Percentiles rank a stretch among this genome's conserved stretches.
Conservation (phyloP, 2,329 filamentous ascomycete genomes). For the Volutella citrinella region DNA sequence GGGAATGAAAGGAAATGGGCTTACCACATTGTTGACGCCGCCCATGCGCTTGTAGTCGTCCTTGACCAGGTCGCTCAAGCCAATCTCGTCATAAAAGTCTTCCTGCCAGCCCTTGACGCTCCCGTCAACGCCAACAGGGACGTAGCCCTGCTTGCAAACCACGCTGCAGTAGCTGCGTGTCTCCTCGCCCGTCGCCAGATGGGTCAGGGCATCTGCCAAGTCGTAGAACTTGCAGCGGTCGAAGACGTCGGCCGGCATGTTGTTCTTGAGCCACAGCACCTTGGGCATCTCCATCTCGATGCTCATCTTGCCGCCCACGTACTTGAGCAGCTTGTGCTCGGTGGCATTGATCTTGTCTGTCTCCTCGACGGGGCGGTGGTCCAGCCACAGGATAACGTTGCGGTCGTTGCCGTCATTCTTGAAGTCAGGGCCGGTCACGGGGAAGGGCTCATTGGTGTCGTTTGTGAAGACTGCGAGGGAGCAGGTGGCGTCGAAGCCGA, state of each 20-base stretch:
- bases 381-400: constrained; percentile 96
- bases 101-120: constrained; percentile 98
- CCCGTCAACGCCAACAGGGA: constrained; percentile 94
- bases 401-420: constrained; percentile 73
- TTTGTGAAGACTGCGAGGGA: constrained; percentile 87
- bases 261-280: constrained; percentile 95
- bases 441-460: constrained; percentile 85
- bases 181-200: constrained; percentile 89
- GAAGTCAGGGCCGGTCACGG: constrained; percentile 88
- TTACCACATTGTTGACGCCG: constrained; percentile 91
- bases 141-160: constrained; percentile 95
- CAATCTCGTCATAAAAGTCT: constrained; percentile 85
- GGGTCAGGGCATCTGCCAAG: constrained; percentile 85
- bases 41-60: constrained; percentile 92
- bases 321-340: constrained; percentile 86
- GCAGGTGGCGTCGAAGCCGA: constrained; percentile 98
- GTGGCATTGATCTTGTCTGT: constrained; percentile 92
- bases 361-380: constrained; percentile 88
- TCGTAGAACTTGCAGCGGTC: constrained; percentile 97
- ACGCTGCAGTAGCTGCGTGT: constrained; percentile 92
- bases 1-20: constrained; percentile 35
- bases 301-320: constrained; percentile 97
- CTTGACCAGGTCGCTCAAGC: constrained; percentile 77
- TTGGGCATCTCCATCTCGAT: constrained; percentile 99
- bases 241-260: constrained; percentile 92